Evolutionary conservation across 495 filamentous ascomycete genomes (phyloP).

Genomic region (Saxophila tyrrhenica): DNA sequence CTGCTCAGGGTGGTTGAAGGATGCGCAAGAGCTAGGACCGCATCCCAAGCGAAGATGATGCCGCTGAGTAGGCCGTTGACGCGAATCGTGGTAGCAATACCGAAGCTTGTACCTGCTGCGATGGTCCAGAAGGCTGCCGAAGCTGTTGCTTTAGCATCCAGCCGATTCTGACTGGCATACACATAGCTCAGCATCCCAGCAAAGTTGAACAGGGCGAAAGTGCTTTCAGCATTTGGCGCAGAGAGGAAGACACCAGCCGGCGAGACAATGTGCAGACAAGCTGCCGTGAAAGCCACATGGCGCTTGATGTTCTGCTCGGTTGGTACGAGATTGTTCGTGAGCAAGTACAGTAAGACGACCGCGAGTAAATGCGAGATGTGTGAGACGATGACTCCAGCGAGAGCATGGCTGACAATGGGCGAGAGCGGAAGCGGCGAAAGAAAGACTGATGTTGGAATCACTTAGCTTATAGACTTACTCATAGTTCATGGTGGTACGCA

Average conservation of each 20-base stretch:
- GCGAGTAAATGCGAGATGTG: conserved; percentile 65
- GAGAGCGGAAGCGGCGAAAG: conserved; percentile 8
- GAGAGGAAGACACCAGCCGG: conserved; percentile 86
- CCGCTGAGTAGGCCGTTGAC: conserved; percentile 86
- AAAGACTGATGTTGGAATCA: conserved; percentile 3
- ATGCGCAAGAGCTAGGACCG: conserved; percentile 27
- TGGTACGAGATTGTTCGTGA: conserved; percentile 38
- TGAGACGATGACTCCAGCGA: conserved; percentile 52
- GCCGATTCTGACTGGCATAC: conserved; percentile 22
- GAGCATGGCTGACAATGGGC: conserved; percentile 23
- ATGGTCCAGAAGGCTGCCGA: conserved; percentile 39
- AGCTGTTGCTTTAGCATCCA: conserved; percentile 9
- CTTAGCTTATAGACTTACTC: conserved; percentile 10
- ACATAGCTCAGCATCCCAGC: conserved; percentile 54
- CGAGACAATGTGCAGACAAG: conserved; percentile 65
- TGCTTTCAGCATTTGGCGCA: conserved; percentile 71
- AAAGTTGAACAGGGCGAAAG: conserved; percentile 71
- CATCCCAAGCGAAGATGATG: conserved; percentile 53
- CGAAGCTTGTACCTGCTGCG: conserved; percentile 55
- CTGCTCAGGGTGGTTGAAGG: conserved; percentile 15
- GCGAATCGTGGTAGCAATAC: conserved; percentile 60
- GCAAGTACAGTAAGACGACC: conserved; percentile 55
- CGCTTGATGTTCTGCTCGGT: conserved; percentile 30
- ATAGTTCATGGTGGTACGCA: conserved; percentile 20
- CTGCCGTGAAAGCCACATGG: conserved; percentile 46